These are phyloP conservation scores for Phytopythium cucurbitacearum DNA, from an alignment of 352 stramenopile genomes.

Conservation along the genomic window DNA sequence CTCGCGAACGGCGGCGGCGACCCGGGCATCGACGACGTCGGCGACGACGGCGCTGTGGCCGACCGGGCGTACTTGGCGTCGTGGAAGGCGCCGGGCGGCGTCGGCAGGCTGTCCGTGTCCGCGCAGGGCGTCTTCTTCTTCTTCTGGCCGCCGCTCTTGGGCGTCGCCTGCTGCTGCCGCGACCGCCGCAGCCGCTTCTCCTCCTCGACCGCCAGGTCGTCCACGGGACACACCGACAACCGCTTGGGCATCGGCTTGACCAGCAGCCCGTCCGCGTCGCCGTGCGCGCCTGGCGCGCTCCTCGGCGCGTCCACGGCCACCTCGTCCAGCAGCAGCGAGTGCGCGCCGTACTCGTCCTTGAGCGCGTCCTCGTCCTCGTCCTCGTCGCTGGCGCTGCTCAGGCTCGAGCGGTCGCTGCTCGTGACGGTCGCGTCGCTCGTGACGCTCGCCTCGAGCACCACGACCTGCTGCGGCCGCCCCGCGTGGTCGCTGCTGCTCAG, in stretches of 20 bases:
- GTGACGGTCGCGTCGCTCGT: conserved; percentile 36
- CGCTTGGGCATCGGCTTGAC: conserved; percentile 72
- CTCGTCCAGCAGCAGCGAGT: conserved; percentile 29
- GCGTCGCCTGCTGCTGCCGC: conserved; percentile 17
- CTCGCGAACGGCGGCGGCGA: conserved; percentile 1
- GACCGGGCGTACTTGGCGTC: conserved; percentile 7
- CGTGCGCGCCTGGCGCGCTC: conserved; percentile 7
- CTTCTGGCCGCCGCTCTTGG: conserved; percentile 5
- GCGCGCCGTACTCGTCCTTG: conserved; percentile 34
- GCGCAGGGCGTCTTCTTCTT: conserved; percentile 43
- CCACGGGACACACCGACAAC: conserved; percentile 65
- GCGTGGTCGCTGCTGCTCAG: conserved; percentile 9
- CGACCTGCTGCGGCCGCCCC: conserved; percentile 7
- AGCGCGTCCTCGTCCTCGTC: conserved; percentile 23
- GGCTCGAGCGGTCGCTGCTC: conserved; percentile 32
- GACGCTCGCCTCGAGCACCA: conserved; percentile 20
- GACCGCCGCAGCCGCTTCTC: conserved; percentile 68
- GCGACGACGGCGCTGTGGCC: not conserved
- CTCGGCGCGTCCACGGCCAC: conserved; percentile 11
- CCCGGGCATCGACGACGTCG: not conserved
- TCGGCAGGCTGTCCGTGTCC: conserved; percentile 62
- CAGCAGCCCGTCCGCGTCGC: conserved; percentile 26
- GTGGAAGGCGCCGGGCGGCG: conserved; percentile 23
- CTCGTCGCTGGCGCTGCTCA: conserved; percentile 24
- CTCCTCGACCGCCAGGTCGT: conserved; percentile 73